phyloP scores from a whole-genome alignment of 2,329 filamentous ascomycete species.

The Didymella pinodella region DNA sequence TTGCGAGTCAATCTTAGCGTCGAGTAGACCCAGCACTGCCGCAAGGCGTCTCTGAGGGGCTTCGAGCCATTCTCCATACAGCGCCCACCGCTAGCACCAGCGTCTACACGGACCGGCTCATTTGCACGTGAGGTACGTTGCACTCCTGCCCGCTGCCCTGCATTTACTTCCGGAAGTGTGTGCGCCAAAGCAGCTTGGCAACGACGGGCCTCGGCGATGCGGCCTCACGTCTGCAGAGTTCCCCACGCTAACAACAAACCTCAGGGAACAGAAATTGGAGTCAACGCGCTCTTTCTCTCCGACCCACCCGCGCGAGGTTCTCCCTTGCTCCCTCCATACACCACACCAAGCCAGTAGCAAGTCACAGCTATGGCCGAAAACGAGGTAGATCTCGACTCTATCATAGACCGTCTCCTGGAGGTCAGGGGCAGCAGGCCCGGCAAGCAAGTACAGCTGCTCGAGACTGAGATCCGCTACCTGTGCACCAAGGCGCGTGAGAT shows the following conservation, averaged over 20 bases:
- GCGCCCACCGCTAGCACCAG: conserved; percentile 36
- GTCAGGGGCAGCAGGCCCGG: conserved; percentile 96
- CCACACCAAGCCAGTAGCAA: conserved; percentile 43
- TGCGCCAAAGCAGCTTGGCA: conserved; percentile 20
- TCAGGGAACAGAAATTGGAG: conserved; percentile 32
- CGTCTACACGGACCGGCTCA: conserved; percentile 29
- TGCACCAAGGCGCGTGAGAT: conserved; percentile 99
- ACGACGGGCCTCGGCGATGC: conserved; percentile 24
- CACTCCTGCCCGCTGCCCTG: conserved; percentile 4
- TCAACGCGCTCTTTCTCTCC: conserved; percentile 38
- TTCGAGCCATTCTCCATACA: conserved; percentile 50
- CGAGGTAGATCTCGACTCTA: conserved; percentile 98
- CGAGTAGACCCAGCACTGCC: conserved; percentile 47
- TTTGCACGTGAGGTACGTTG: conserved; percentile 45
- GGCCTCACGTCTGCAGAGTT: conserved; percentile 19
- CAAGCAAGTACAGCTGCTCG: conserved; percentile 97
- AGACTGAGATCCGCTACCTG: conserved; percentile 94
- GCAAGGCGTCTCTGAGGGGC: conserved; percentile 51
- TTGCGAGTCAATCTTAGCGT: conserved; percentile 38
- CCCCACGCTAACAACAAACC: conserved; percentile 32
- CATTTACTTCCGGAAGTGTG: not conserved
- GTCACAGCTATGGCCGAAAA: conserved; percentile 73
- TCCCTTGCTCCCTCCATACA: conserved; percentile 42
- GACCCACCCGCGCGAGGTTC: conserved; percentile 46
- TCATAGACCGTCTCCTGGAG: conserved; percentile 98